Evolutionary conservation across 331 rosid genomes (phyloP).

Genomic region (Saraca asoca): DNA sequence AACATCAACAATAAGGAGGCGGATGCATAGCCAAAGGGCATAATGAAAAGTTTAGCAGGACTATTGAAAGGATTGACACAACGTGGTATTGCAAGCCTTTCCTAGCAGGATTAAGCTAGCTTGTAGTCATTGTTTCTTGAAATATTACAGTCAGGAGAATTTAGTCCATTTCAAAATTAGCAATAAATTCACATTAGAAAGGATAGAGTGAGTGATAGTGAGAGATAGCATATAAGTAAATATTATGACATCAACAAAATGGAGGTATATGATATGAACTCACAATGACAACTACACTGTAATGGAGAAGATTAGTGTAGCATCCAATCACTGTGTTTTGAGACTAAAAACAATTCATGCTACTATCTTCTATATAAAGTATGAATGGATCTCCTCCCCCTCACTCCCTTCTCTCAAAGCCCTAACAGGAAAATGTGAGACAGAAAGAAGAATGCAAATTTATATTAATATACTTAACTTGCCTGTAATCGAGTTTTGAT

Average conservation of each 20-base stretch:
- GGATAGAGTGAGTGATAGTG: background rate
- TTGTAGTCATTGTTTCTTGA: background rate
- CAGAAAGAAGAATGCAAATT: background rate
- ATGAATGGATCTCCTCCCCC: no score
- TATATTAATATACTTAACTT: slow-evolving; percentile 7
- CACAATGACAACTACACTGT: slow-evolving; percentile 5
- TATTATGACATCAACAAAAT: slow-evolving; percentile 6
- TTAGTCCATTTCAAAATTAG: background rate
- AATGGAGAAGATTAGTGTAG: slow-evolving; percentile 3
- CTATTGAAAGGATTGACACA: background rate
- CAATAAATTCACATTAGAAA: slow-evolving; percentile 13
- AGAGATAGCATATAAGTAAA: background rate
- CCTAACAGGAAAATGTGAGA: slow-evolving; percentile 14
- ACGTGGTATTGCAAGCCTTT: background rate
- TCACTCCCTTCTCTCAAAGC: no score
- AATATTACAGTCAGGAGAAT: slow-evolving; percentile 11
- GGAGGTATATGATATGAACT: slow-evolving; percentile 13
- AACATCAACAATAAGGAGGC: background rate
- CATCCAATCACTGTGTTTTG: background rate
- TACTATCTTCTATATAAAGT: no score
- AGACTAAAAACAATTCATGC: slow-evolving; percentile 4
- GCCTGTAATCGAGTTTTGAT: slow-evolving; percentile 82
- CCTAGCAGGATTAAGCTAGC: background rate
- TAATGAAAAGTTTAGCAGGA: background rate
- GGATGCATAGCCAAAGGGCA: slow-evolving; percentile 7